Base-by-base conservation (phyloP, 2,329 filamentous ascomycete species). In the Alternaria tenuissima region DNA sequence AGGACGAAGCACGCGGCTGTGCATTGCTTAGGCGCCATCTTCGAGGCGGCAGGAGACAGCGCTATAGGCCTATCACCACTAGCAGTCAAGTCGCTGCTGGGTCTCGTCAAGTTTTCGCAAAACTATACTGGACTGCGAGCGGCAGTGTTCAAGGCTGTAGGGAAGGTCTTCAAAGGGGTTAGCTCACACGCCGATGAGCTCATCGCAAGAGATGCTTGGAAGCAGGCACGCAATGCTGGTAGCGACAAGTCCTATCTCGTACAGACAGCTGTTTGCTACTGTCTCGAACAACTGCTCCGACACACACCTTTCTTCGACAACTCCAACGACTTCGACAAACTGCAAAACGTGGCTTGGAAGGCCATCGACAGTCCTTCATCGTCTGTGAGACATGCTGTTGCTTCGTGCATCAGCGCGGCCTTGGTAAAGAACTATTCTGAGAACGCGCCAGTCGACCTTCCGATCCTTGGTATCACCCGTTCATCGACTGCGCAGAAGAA, bases 21-120 rank as follows among this genome's bases (percentile, higher is more conserved):
- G 39, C 88, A 90, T 75, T 96, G 93, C 74, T 78, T 99, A 68
- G 95, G 95, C 32, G 90, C 95, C 73, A 88, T 98, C 34, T 98
- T 94, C 79, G 91, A 90, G 59, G 88, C 91, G n/a, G 94, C 94
- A 3, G 95, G 95, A 55, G 95, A 98, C 78, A 97, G 94, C 78
- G 93, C 92, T 49, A 92, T 96, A 77, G 89, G 90, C 64, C 82
- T 97, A 61, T 92, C 95, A 62, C 89, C 89, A 57, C 80, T 96
- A 61, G 88, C 89, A 16, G 92, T 89, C 68, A 85, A 88, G 11
- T 87, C 88, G 5, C 80, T 96, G 52, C 72, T 96, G 57, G 96
- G 94, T 78, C 82, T 94, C 0, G 80, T 96, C 64, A 98, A 97
- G 79, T 82, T 87, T 11, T 89, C 93, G 0, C 88, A 90, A 59